Percentiles rank a stretch among this genome's conserved stretches.
Evolutionary conservation across 2,329 filamentous ascomycete genomes (phyloP).

Genomic region (Paecilomyces dactylethromorphus): DNA sequence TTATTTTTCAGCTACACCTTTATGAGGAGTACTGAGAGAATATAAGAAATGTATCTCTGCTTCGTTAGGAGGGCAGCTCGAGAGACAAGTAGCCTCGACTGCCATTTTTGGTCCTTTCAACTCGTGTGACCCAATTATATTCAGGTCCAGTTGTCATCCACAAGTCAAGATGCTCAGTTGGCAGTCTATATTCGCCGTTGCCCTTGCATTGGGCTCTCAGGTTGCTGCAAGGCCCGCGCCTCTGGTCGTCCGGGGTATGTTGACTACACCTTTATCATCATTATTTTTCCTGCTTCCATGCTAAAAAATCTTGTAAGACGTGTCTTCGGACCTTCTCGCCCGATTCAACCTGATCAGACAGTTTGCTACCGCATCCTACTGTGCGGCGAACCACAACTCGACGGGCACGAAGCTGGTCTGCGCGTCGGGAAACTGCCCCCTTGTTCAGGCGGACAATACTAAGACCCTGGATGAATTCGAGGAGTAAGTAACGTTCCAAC

Average conservation of each 20-base stretch:
- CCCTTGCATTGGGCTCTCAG: conserved; percentile 6
- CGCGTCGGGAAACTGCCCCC: conserved; percentile 39
- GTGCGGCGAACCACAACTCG: conserved; percentile 42
- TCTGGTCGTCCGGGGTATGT: conserved; percentile 17
- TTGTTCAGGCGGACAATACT: conserved; percentile 41
- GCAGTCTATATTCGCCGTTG: conserved; percentile 5
- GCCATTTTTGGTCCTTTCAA: not conserved
- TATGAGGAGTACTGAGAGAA: not conserved
- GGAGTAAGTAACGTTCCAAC: conserved; percentile 28
- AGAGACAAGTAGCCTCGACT: not conserved
- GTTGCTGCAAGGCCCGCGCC: conserved; percentile 14
- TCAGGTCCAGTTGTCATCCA: not conserved
- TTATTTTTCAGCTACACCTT: not conserved
- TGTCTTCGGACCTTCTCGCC: conserved; percentile 34
- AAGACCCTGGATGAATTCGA: conserved; percentile 43
- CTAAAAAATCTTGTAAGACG: conserved; percentile 16
- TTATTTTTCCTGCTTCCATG: not conserved
- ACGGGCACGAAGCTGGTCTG: conserved; percentile 40
- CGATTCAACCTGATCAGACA: conserved; percentile 44
- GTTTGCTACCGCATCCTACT: conserved; percentile 50
- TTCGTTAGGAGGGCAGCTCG: not conserved
- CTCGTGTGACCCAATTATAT: not conserved
- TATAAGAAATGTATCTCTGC: not conserved
- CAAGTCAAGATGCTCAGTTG: conserved; percentile 4
- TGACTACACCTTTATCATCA: not conserved